Conservation (phyloP, 495 filamentous ascomycete species). For the Halenospora varia region DNA sequence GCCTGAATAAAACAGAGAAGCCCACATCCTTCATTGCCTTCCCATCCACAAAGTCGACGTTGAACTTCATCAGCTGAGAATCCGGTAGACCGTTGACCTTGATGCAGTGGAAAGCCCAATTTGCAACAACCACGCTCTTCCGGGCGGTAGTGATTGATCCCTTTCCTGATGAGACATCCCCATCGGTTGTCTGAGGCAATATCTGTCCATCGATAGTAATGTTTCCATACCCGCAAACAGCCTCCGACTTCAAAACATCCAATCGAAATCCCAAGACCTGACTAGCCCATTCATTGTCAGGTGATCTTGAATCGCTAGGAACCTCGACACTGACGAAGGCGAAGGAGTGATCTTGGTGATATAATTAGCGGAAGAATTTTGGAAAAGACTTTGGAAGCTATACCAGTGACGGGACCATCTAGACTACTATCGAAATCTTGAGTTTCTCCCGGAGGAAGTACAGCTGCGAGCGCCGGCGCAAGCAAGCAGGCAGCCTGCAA, state of each 20-base stretch:
- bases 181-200: constrained; percentile 30
- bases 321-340: constrained; percentile 14
- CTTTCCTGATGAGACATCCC: constrained; percentile 10
- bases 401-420: background rate
- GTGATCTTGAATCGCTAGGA: background rate
- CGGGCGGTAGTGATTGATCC: constrained; percentile 11
- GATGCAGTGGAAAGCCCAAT: constrained; percentile 23
- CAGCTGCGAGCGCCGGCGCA: constrained; percentile 10
- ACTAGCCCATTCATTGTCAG: background rate
- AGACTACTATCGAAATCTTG: background rate
- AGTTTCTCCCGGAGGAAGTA: background rate
- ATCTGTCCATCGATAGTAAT: constrained; percentile 34
- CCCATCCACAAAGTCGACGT: constrained; percentile 35
- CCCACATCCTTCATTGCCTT: constrained; percentile 30
- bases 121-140: constrained; percentile 7
- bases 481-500: constrained; percentile 12
- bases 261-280: constrained; percentile 26
- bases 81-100: constrained; percentile 35
- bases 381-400: background rate
- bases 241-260: constrained; percentile 21
- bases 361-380: too few species aligned
- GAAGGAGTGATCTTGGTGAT: constrained; percentile 11
- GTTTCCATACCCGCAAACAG: constrained; percentile 32
- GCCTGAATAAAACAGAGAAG: constrained; percentile 44
- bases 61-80: constrained; percentile 42